These are phyloP conservation scores for Tuber brumale DNA, from an alignment of 495 filamentous ascomycete species.

Conservation along the genomic window DNA sequence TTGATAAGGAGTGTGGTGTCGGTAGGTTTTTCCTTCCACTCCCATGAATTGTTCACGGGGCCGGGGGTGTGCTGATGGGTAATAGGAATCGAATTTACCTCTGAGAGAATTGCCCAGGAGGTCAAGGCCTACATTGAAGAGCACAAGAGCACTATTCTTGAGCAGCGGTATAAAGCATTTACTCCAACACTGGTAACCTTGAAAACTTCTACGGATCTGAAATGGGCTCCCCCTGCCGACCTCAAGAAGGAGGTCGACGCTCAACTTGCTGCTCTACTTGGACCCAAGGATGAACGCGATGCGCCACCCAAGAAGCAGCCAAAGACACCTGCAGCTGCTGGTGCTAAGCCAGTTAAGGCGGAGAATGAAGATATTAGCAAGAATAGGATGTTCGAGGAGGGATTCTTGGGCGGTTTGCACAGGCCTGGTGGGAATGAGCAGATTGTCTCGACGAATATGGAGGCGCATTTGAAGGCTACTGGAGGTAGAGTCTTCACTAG, in stretches of 20 bases:
- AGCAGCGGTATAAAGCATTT: slow-evolving; percentile 36
- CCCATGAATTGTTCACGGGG: background rate
- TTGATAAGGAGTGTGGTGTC: slow-evolving; percentile 40
- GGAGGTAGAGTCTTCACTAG: slow-evolving; percentile 51
- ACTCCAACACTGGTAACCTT: slow-evolving; percentile 28
- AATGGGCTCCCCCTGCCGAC: slow-evolving; percentile 38
- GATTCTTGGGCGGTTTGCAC: slow-evolving; percentile 37
- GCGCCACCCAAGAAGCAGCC: slow-evolving; percentile 38
- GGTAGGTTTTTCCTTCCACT: slow-evolving; percentile 17
- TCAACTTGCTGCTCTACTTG: slow-evolving; percentile 30
- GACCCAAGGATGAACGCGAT: slow-evolving; percentile 41
- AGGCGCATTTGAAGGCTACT: slow-evolving; percentile 35
- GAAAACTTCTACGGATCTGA: slow-evolving; percentile 35
- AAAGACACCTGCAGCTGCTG: slow-evolving; percentile 17
- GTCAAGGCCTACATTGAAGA: slow-evolving; percentile 29
- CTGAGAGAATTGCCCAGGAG: slow-evolving; percentile 17
- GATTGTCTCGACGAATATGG: slow-evolving; percentile 34
- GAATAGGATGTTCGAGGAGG: slow-evolving; percentile 39
- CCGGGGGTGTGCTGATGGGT: slow-evolving; percentile 1
- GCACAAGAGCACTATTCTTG: slow-evolving; percentile 28
- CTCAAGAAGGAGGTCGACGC: slow-evolving; percentile 38
- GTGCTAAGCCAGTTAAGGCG: slow-evolving; percentile 9
- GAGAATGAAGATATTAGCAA: slow-evolving; percentile 30
- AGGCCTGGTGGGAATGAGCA: slow-evolving; percentile 42
- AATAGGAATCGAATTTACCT: slow-evolving; percentile 36